Evolutionary conservation across 352 stramenopile genomes (phyloP), one percentile per base, ranked within the genome.

Genomic region (Globisporangium megalacanthum): DNA sequence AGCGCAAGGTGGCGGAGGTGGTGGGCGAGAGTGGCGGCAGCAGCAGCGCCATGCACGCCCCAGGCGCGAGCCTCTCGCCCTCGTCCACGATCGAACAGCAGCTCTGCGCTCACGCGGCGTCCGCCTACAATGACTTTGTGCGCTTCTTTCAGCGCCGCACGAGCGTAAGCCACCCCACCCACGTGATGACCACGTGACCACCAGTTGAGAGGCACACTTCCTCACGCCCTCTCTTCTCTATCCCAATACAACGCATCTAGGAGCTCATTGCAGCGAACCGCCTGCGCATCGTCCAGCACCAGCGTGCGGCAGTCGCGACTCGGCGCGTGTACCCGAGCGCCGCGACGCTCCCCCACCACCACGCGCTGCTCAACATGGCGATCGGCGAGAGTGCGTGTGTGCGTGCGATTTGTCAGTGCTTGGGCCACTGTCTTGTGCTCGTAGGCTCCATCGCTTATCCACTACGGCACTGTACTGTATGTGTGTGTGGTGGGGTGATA

Each of bases 71-170:
- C 44, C 44, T 49, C 44, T 49, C 44, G 44, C 44, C 44, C n/a
- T 13, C 22, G 8, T 49, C 44, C 19, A 11, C 19, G 8, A 89
- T 90, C 67, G 78, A 90, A 59, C 64, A 86, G 67, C 82, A 92
- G 55, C 78, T 90, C n/a, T 74, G 70, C 37, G 79, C 71, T 36
- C 82, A 92, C 56, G 71, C 82, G 3, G 69, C 72, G 10, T 63
- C 77, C 31, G 76, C 71, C 14, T 73, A 87, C 63, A 92, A 92
- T 61, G 76, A 87, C 49, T 88, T 90, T 50, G 70, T 88, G 51
- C 65, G 62, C 56, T 69, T 61, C 48, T 78, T 86, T 66, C 68
- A 88, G 48, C 79, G 84, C 49, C 53, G 58, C 45, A 60, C 76
- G 54, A 87, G 69, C 45, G 82, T 92, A 74, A 54, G 75, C 45